Evolutionary conservation across 441 rosid genomes (phyloP).

Genomic region (Lepidium campestre): DNA sequence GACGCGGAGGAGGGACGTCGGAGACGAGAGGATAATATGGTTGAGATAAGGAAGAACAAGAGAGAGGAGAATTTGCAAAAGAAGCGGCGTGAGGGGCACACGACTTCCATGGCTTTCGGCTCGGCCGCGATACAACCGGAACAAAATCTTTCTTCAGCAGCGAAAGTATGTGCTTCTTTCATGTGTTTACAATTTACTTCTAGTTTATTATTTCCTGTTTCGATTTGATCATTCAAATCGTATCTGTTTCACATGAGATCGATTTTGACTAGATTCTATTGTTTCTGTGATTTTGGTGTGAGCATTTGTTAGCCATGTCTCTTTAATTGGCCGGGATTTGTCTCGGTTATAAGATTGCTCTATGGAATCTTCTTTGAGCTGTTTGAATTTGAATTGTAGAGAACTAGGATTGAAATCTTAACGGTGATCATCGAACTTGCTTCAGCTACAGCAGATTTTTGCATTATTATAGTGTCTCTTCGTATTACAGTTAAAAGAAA

Average conservation of each 20-base stretch:
- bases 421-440: not conserved
- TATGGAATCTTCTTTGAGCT: not conserved
- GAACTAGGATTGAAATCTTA: not conserved
- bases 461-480: not conserved
- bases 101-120: slow-evolving; percentile 21
- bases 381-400: not conserved
- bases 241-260: not conserved
- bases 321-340: not conserved
- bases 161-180: slow-evolving; percentile 18
- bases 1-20: slow-evolving; percentile 62
- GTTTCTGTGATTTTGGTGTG: not conserved
- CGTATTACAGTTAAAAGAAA: slow-evolving; percentile 36
- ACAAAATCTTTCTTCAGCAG: not conserved
- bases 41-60: slow-evolving; percentile 61
- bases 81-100: slow-evolving; percentile 50
- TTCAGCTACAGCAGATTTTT: not conserved
- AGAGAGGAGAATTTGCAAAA: slow-evolving; percentile 55
- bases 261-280: not conserved
- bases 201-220: not conserved
- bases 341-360: not conserved
- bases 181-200: not conserved
- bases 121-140: slow-evolving; percentile 1
- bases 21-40: slow-evolving; percentile 61
- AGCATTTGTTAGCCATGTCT: not conserved
- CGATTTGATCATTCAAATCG: not conserved